These are phyloP conservation scores for Xanthoconium stramineum DNA, from an alignment of 768 basidiomycete genomes.

Conservation along the genomic window DNA sequence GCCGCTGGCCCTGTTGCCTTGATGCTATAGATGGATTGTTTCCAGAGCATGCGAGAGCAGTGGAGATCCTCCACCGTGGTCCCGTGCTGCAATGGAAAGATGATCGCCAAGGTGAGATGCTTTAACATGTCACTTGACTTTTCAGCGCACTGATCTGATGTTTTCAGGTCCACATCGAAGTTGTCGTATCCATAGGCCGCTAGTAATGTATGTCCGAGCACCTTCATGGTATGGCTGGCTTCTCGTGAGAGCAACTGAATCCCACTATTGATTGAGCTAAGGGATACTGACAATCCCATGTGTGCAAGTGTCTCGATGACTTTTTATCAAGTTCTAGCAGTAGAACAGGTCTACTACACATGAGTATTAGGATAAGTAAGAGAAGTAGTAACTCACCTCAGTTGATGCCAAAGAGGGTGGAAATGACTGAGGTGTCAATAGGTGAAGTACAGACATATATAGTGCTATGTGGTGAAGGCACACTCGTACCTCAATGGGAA, in stretches of 20 bases:
- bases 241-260: background rate
- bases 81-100: background rate
- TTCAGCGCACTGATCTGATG: background rate
- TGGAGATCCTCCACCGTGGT: background rate
- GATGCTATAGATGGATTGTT: background rate
- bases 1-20: background rate
- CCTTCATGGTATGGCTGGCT: background rate
- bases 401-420: no score
- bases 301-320: slow-evolving; percentile 1
- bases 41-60: background rate
- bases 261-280: background rate
- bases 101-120: background rate
- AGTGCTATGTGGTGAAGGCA: no score
- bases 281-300: background rate
- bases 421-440: no score
- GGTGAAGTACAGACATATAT: no score
- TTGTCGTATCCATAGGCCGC: slow-evolving; percentile 4
- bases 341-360: no score
- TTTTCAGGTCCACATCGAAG: slow-evolving; percentile 1
- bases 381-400: no score
- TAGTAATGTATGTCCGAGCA: background rate
- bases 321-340: no score
- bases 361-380: no score
- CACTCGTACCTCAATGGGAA: no score
- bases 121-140: background rate